Evolutionary conservation across 208 protist genomes (phyloP).

Genomic region (Crithidia fasciculata): DNA sequence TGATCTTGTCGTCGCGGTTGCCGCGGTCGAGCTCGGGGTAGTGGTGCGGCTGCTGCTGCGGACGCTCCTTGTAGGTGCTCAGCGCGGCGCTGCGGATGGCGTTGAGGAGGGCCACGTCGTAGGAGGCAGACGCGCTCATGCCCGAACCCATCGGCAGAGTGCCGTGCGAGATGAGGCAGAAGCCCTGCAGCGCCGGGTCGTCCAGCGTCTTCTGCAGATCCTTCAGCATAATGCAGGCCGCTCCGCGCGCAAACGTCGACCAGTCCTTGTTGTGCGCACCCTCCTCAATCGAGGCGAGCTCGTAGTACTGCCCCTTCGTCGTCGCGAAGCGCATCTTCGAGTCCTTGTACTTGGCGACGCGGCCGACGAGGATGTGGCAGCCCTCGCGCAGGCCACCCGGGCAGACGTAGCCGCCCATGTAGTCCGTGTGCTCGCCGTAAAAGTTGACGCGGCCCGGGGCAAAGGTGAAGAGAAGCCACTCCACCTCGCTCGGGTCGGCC

Average conservation of each 20-base stretch:
- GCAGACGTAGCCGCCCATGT: constrained; percentile 76
- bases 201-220: constrained; percentile 44
- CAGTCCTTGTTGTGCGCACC: constrained; percentile 52
- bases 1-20: constrained; percentile 47
- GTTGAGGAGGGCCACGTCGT: constrained; percentile 55
- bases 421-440: constrained; percentile 89
- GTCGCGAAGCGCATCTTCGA: constrained; percentile 54
- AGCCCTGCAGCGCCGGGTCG: constrained; percentile 47
- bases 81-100: constrained; percentile 41
- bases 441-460: constrained; percentile 85
- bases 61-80: constrained; percentile 25
- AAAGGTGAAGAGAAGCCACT: constrained; percentile 62
- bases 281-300: constrained; percentile 37
- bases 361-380: constrained; percentile 58
- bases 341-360: constrained; percentile 42
- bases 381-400: constrained; percentile 56
- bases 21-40: constrained; percentile 40
- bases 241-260: constrained; percentile 51
- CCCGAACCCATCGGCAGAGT: constrained; percentile 77
- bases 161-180: constrained; percentile 61
- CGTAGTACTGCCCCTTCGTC: constrained; percentile 41
- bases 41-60: constrained; percentile 14
- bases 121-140: constrained; percentile 76
- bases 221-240: constrained; percentile 44
- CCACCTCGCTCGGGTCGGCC: constrained; percentile 38